Percentiles rank a stretch among this genome's conserved stretches.
These are phyloP conservation scores for Penicillium nucicola DNA, from an alignment of 495 filamentous ascomycete species.

Conservation along the genomic window DNA sequence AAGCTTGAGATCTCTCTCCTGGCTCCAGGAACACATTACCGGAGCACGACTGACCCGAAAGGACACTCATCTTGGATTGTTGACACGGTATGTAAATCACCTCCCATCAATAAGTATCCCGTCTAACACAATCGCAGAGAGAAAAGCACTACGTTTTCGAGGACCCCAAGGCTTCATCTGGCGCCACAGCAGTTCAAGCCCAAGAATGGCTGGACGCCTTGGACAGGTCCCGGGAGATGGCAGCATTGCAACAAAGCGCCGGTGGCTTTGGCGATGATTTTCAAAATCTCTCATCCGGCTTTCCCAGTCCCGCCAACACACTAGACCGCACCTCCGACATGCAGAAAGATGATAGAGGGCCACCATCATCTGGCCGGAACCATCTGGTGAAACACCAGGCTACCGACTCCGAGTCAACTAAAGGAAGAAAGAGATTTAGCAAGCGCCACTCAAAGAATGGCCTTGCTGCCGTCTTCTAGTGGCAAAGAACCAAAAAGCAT, in stretches of 20 bases:
- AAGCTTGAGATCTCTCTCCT: conserved; percentile 87
- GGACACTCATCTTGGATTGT: conserved; percentile 85
- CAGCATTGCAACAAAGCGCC: conserved; percentile 62
- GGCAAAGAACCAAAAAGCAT: neutral
- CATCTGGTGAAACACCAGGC: conserved; percentile 47
- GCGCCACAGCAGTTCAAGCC: conserved; percentile 48
- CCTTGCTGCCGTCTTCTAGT: conserved; percentile 74
- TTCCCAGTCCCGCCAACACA: conserved; percentile 75
- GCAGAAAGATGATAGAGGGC: conserved; percentile 24
- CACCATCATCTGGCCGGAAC: conserved; percentile 36
- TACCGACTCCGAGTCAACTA: conserved; percentile 52
- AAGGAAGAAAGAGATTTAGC: conserved; percentile 77
- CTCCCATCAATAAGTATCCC: neutral
- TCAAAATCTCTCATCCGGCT: conserved; percentile 65
- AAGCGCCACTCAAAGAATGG: conserved; percentile 88
- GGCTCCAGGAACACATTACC: conserved; percentile 68
- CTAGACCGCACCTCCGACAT: conserved; percentile 54
- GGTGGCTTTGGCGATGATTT: conserved; percentile 66
- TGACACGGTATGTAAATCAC: conserved; percentile 71
- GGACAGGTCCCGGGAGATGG: conserved; percentile 78
- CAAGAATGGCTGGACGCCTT: conserved; percentile 88
- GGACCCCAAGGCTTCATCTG: conserved; percentile 67
- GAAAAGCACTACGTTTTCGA: conserved; percentile 94
- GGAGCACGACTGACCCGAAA: conserved; percentile 75
- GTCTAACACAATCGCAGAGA: conserved; percentile 50